A percentile compares a stretch with the other conserved stretches of the same genome.
Evolutionary conservation across 75 land plant species (phyloP).

Genomic region (Cupressus sempervirens): DNA sequence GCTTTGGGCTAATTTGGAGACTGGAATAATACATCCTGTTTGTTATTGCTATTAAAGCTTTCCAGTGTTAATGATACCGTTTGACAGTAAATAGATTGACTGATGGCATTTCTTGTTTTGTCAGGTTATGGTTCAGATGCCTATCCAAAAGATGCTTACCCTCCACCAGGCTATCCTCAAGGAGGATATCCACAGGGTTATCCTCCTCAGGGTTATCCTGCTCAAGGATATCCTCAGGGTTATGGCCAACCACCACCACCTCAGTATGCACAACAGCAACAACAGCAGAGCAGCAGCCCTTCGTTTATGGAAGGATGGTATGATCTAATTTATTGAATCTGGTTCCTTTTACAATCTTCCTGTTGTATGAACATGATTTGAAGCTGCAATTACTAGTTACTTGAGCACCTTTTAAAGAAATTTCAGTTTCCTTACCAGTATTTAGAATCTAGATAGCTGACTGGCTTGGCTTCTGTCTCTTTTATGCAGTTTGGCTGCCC

Average conservation of each 20-base stretch:
- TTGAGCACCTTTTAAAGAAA: background rate
- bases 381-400: background rate
- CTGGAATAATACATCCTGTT: no score
- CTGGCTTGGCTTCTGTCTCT: background rate
- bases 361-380: background rate
- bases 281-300: conserved; percentile 19
- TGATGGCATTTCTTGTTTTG: conserved; percentile 4
- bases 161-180: conserved; percentile 39
- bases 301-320: conserved; percentile 40
- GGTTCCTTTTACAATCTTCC: background rate
- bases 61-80: background rate
- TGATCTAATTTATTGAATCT: background rate
- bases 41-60: background rate
- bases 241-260: conserved; percentile 32
- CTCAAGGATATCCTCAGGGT: conserved; percentile 20
- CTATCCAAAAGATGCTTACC: conserved; percentile 37
- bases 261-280: conserved; percentile 21
- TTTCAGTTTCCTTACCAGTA: background rate
- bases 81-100: background rate
- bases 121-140: conserved; percentile 38
- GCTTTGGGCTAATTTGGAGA: background rate
- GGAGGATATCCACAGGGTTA: conserved; percentile 35
- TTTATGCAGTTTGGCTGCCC: conserved; percentile 28
- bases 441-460: background rate
- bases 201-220: conserved; percentile 30